Percentiles rank a stretch among this genome's conserved stretches.
These are phyloP conservation scores for Penicillium sp. DNA, from an alignment of 2,329 filamentous ascomycete genomes.

Conservation along the genomic window DNA sequence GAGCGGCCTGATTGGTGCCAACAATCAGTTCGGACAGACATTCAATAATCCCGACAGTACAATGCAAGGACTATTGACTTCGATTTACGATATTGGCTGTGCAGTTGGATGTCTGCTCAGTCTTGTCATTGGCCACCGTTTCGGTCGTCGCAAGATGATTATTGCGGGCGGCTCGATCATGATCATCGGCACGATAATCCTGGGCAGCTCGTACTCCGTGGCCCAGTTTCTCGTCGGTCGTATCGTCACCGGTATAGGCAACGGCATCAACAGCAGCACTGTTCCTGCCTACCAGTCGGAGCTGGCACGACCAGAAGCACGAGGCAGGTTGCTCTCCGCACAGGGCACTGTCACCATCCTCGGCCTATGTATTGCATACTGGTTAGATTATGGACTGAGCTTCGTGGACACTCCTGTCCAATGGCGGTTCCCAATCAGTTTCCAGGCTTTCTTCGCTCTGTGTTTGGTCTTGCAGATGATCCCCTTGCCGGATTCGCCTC, in stretches of 20 bases:
- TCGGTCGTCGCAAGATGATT: constrained; percentile 48
- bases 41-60: constrained; percentile 40
- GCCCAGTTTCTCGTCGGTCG: constrained; percentile 50
- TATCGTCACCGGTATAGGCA: constrained; percentile 48
- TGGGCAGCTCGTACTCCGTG: constrained; percentile 41
- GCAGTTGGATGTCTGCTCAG: constrained; percentile 32
- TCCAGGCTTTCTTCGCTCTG: constrained; percentile 44
- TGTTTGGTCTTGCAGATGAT: constrained; percentile 39
- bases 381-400: constrained; percentile 46
- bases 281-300: constrained; percentile 23
- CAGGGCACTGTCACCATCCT: constrained; percentile 43
- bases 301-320: constrained; percentile 20
- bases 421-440: constrained; percentile 48
- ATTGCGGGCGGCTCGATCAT: constrained; percentile 46
- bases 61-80: constrained; percentile 39
- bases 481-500: constrained; percentile 41
- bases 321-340: constrained; percentile 21
- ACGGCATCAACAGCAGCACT: constrained; percentile 25
- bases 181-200: constrained; percentile 47
- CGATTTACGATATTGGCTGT: constrained; percentile 34
- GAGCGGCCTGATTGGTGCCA: constrained; percentile 50
- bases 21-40: constrained; percentile 42
- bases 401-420: constrained; percentile 33
- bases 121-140: constrained; percentile 41
- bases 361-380: constrained; percentile 52